phyloP scores from a whole-genome alignment of 257 asterid genomes.

The Plantago ovata region DNA sequence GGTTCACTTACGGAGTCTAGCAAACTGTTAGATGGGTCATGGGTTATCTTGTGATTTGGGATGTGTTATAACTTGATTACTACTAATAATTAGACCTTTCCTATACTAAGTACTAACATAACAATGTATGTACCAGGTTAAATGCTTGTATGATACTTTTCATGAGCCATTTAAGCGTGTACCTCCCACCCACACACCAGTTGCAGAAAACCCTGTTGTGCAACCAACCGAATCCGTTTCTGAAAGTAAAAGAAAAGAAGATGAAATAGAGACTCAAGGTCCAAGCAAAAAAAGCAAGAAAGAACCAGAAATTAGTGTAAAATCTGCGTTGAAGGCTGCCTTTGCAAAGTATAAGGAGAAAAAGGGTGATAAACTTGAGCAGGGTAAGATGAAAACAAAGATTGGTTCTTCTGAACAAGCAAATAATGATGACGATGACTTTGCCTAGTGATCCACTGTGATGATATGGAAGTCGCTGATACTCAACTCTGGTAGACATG shows the following conservation, averaged over 20 bases:
- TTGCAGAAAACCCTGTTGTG: slow-evolving; percentile 32
- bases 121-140: slow-evolving; percentile 51
- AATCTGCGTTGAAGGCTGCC: slow-evolving; percentile 75
- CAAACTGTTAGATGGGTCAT: too few relatives aligned
- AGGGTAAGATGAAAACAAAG: slow-evolving; percentile 29
- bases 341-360: slow-evolving; percentile 61
- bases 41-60: too few relatives aligned
- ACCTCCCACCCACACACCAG: slow-evolving; percentile 35
- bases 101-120: neutral
- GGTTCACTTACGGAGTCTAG: too few relatives aligned
- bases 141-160: slow-evolving; percentile 75
- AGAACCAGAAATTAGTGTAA: slow-evolving; percentile 53
- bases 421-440: slow-evolving; percentile 23
- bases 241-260: slow-evolving; percentile 38
- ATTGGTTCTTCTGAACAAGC: slow-evolving; percentile 19
- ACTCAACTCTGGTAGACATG: too few relatives aligned
- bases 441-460: slow-evolving; percentile 11
- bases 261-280: slow-evolving; percentile 30
- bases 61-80: too few relatives aligned
- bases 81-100: too few relatives aligned
- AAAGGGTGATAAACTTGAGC: slow-evolving; percentile 36
- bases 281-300: slow-evolving; percentile 50
- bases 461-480: neutral
- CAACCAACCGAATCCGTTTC: slow-evolving; percentile 29
- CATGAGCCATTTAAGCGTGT: slow-evolving; percentile 95